These are phyloP conservation scores for Pouteria glomerata DNA, from an alignment of 148 eudicot genomes.

Conservation along the genomic window DNA sequence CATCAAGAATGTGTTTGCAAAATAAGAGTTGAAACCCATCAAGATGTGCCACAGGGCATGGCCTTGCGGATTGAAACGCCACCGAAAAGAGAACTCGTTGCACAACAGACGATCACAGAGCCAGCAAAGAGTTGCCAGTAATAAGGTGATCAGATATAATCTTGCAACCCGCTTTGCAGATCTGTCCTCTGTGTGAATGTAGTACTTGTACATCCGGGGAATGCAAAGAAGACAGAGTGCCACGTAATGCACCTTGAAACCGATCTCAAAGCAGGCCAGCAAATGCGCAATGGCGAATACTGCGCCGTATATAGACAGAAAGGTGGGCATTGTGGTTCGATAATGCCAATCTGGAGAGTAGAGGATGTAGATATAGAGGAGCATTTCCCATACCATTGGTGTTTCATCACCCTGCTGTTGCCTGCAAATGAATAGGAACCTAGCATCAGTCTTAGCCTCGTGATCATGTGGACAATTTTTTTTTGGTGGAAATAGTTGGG, in stretches of 20 bases:
- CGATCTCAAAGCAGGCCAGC: constrained; percentile 41
- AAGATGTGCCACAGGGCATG: constrained; percentile 82
- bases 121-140: constrained; percentile 59
- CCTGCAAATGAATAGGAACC: constrained; percentile 37
- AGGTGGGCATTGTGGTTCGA: constrained; percentile 82
- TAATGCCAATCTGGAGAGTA: constrained; percentile 95
- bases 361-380: constrained; percentile 78
- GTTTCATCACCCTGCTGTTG: constrained; percentile 87
- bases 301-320: constrained; percentile 70
- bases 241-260: constrained; percentile 59
- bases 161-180: constrained; percentile 68
- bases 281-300: constrained; percentile 69
- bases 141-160: constrained; percentile 41
- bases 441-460: too few relatives aligned
- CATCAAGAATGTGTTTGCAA: constrained; percentile 77
- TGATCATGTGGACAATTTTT: too few relatives aligned
- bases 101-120: constrained; percentile 62
- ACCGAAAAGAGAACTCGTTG: constrained; percentile 45
- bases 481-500: neutral
- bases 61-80: constrained; percentile 72
- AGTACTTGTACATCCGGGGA: constrained; percentile 82
- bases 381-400: constrained; percentile 95
- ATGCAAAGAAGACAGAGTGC: constrained; percentile 80
- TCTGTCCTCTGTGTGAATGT: constrained; percentile 55
- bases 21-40: constrained; percentile 74